Base-by-base conservation (phyloP, 2,329 filamentous ascomycete species). In the Akanthomyces muscarius region DNA sequence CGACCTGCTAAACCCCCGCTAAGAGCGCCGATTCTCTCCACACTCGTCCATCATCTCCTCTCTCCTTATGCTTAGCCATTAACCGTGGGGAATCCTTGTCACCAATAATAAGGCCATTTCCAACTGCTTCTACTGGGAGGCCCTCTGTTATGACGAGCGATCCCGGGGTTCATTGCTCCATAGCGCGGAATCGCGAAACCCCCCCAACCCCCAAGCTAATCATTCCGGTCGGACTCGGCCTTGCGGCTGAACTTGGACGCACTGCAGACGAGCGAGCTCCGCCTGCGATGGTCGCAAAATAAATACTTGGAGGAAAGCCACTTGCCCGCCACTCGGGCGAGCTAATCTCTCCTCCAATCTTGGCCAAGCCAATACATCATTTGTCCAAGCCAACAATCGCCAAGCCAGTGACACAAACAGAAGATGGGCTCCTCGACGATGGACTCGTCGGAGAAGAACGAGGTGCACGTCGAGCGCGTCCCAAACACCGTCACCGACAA, bases 391-490 rank as follows among this genome's bases (percentile, higher is more conserved):
- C 33, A 41, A 4, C 14, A 16, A 50, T 50, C 44, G 14, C 44
- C 57, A 44, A 30, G 28, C 28, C 28, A 30, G 28, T 2, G 51
- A 10, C 28, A 21, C 30, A 16, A 13, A 25, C 10, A 21, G 10
- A 55, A 47, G 18, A 62, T 62, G 59, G 51, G 51, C 6, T 48
- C 51, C n/a, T 44, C 21, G 23, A 42, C 23, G 13, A 6, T 21
- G 4, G 58, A 53, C 25, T 33, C 33, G 23, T 51, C 45, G 14
- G 42, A 63, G 30, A 63, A 59, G 48, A 42, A 63, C 10, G 41
- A 33, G 36, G 42, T 50, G 18, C 51, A 54, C 18, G 51, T 55
- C 59, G 53, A 63, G 47, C 61, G 48, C 41, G 14, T 53, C 25
- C 54, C 52, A 3, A 30, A 62, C 21, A 52, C 36, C 38, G 38